These are phyloP conservation scores for Pisolithus tinctorius DNA, from an alignment of 768 basidiomycete species.

Conservation along the genomic window DNA sequence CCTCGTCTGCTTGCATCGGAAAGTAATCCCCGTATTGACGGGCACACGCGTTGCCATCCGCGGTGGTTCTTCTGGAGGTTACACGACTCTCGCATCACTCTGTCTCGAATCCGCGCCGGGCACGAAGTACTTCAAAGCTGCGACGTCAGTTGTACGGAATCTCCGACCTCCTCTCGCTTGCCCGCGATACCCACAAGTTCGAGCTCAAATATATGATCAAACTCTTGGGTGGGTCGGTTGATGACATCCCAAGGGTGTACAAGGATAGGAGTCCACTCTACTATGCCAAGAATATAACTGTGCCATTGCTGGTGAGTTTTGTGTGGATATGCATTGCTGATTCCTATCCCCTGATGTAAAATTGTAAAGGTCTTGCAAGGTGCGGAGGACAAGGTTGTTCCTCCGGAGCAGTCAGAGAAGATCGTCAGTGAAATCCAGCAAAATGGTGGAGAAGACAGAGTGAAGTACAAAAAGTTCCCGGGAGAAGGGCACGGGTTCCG, in stretches of 20 bases:
- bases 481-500: constrained; percentile 37
- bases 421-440: constrained; percentile 16
- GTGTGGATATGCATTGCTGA: too few species aligned
- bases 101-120: constrained; percentile 41
- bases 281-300: constrained; percentile 48
- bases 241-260: constrained; percentile 46
- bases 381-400: constrained; percentile 54
- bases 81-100: constrained; percentile 45
- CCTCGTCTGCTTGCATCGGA: constrained; percentile 22
- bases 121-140: constrained; percentile 52
- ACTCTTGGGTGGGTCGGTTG: constrained; percentile 47
- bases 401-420: constrained; percentile 44
- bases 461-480: constrained; percentile 25
- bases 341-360: not conserved
- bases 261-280: constrained; percentile 50
- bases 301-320: constrained; percentile 50
- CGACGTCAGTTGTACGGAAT: constrained; percentile 50
- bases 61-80: constrained; percentile 67
- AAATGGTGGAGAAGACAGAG: constrained; percentile 11
- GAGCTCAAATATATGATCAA: constrained; percentile 50
- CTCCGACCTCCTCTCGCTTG: constrained; percentile 50
- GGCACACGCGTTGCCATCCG: not conserved
- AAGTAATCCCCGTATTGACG: not conserved
- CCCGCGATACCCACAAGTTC: constrained; percentile 62
- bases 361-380: constrained; percentile 57